phyloP scores from a whole-genome alignment of 2,329 filamentous ascomycete species.

The Lecanicillium sp. region DNA sequence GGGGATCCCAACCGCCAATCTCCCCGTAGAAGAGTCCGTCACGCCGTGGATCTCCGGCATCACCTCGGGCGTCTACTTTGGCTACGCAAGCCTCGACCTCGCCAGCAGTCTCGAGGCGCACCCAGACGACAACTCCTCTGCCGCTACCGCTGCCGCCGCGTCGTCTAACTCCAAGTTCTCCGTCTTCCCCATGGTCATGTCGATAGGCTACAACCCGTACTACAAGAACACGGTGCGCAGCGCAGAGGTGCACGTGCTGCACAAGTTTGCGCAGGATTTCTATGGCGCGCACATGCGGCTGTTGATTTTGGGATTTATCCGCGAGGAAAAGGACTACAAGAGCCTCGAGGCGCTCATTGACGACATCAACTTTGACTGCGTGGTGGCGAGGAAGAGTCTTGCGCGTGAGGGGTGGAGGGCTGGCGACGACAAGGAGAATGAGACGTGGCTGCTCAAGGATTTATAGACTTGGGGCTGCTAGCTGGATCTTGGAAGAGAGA shows the following conservation, averaged over 20 bases:
- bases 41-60: slow-evolving; percentile 55
- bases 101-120: slow-evolving; percentile 38
- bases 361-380: slow-evolving; percentile 85
- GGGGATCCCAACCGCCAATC: slow-evolving; percentile 93
- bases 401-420: slow-evolving; percentile 51
- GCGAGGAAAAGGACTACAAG: slow-evolving; percentile 83
- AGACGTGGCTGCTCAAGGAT: slow-evolving; percentile 25
- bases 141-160: background rate
- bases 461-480: too few species aligned
- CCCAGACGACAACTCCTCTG: slow-evolving; percentile 9
- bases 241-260: slow-evolving; percentile 86
- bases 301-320: slow-evolving; percentile 77
- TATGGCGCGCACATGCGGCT: slow-evolving; percentile 76
- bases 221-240: slow-evolving; percentile 85
- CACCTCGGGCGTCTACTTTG: slow-evolving; percentile 84
- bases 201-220: slow-evolving; percentile 94
- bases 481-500: background rate
- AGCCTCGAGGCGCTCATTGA: slow-evolving; percentile 74
- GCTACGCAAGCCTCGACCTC: slow-evolving; percentile 71
- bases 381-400: slow-evolving; percentile 70
- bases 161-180: slow-evolving; percentile 18
- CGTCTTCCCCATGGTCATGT: slow-evolving; percentile 84
- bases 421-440: slow-evolving; percentile 15
- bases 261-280: slow-evolving; percentile 71
- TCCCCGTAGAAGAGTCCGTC: slow-evolving; percentile 60